These are phyloP conservation scores for Zygosaccharomyces sapae DNA, from an alignment of 1,139 yeast genomes.

Conservation along the genomic window DNA sequence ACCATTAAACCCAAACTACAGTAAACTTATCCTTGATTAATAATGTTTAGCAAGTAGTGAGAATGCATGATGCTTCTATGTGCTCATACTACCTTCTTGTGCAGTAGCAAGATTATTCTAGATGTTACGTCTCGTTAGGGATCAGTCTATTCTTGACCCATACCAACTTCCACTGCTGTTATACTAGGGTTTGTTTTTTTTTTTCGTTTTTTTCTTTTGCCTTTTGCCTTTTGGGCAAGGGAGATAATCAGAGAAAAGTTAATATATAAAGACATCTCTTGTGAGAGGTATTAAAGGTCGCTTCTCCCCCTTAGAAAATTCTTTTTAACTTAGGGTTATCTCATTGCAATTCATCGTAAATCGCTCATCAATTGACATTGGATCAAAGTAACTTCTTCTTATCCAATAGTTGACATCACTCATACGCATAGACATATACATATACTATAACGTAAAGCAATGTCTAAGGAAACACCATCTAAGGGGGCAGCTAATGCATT, in stretches of 20 bases:
- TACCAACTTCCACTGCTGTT: background rate
- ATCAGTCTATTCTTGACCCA: background rate
- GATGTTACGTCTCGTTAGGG: constrained; percentile 1
- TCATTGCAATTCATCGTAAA: background rate
- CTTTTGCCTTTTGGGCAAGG: background rate
- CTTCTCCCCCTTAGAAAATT: background rate
- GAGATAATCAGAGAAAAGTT: background rate
- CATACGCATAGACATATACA: background rate
- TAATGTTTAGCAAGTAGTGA: background rate
- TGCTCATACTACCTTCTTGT: background rate
- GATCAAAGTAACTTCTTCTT: background rate
- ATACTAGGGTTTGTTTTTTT: background rate
- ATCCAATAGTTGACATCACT: background rate
- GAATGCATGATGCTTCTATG: background rate
- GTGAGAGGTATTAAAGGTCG: background rate
- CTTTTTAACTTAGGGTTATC: background rate
- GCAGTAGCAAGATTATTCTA: background rate
- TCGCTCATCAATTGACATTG: background rate
- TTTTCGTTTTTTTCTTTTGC: background rate
- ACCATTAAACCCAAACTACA: background rate
- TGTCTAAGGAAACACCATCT: constrained; percentile 44
- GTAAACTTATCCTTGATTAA: background rate
- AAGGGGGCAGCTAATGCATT: constrained; percentile 43
- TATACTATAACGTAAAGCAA: constrained; percentile 3
- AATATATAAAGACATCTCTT: background rate